Evolutionary conservation across 352 stramenopile species (phyloP), one percentile per base, ranked within the genome.

Genomic region (Phytophthora chlamydospora): DNA sequence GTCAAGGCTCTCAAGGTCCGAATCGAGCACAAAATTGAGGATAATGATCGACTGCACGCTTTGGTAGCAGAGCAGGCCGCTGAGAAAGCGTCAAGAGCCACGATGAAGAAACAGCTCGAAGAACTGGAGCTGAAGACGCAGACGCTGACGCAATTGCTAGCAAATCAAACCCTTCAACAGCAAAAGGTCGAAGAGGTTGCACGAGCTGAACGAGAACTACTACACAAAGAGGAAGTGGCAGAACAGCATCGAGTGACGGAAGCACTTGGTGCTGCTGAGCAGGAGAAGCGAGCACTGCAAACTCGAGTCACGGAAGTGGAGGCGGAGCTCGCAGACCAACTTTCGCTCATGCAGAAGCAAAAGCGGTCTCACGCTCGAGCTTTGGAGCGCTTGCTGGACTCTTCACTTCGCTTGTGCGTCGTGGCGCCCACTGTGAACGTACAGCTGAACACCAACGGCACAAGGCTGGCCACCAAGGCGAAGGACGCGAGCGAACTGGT

Each of bases 401-500:
- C 73, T 0, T 53, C 75, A 11, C 73, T 95, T 16, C 78, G 86
- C 1, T 65, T 95, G 3, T 95, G 84, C 31, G 78, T 93, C 1
- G 83, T 95, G 12, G 84, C 86, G n/a, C 86, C 84, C 3, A 95
- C 84, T 0, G 84, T 93, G 6, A 93, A 93, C 41, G 84, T 93
- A 12, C 83, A 93, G 47, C 52, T 95, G 33, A 81, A 71, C 14
- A 70, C 78, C 29, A 72, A 62, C 6, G 21, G 65, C 16, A 54
- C 73, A 11, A 58, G 52, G 41, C 66, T 29, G 12, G 38, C 0
- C 42, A 66, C 0, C 21, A 61, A 57, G 12, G 38, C 31, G 10
- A 58, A 55, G 17, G 33, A 60, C 0, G 6, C 41, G 1, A 33
- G 29, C 0, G 31, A 65, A 34, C 12, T 57, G 13, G 14, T 24